Conservation (phyloP, 1,139 yeast species). For the Yamadazyma conglobata region DNA sequence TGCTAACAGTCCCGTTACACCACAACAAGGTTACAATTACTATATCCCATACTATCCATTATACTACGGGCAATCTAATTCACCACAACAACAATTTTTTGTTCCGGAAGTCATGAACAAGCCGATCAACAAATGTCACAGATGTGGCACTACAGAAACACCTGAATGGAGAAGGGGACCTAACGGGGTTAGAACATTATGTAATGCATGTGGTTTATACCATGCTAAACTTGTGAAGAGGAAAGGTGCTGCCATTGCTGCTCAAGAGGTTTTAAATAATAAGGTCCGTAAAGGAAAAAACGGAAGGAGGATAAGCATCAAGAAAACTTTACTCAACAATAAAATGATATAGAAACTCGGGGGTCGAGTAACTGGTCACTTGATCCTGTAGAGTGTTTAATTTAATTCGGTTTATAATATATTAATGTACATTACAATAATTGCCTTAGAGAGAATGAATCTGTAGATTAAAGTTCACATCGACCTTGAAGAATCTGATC, state of each 20-base stretch:
- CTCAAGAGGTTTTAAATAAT: constrained; percentile 44
- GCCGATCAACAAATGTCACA: constrained; percentile 34
- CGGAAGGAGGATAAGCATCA: constrained; percentile 41
- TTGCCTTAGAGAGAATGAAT: too few species aligned
- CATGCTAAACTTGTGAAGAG: constrained; percentile 71
- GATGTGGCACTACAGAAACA: constrained; percentile 76
- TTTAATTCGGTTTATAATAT: too few species aligned
- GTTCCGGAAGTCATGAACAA: constrained; percentile 37
- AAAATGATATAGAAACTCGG: constrained; percentile 7
- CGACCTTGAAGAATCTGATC: too few species aligned
- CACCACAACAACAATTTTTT: constrained; percentile 18
- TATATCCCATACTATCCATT: constrained; percentile 16
- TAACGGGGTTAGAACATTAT: constrained; percentile 75
- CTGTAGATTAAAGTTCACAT: too few species aligned
- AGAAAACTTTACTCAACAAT: constrained; percentile 19
- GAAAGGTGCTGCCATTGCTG: constrained; percentile 64
- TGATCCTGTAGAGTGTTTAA: too few species aligned
- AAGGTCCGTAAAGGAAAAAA: constrained; percentile 47
- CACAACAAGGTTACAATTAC: constrained; percentile 7
- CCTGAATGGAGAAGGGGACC: constrained; percentile 96
- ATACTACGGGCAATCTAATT: constrained; percentile 14
- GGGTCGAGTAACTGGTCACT: too few species aligned
- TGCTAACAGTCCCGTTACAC: too few species aligned
- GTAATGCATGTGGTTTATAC: constrained; percentile 87
- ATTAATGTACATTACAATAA: too few species aligned